These are phyloP conservation scores for Coemansia javaensis DNA, from an alignment of 192 early-diverging fungal genomes.

Conservation along the genomic window DNA sequence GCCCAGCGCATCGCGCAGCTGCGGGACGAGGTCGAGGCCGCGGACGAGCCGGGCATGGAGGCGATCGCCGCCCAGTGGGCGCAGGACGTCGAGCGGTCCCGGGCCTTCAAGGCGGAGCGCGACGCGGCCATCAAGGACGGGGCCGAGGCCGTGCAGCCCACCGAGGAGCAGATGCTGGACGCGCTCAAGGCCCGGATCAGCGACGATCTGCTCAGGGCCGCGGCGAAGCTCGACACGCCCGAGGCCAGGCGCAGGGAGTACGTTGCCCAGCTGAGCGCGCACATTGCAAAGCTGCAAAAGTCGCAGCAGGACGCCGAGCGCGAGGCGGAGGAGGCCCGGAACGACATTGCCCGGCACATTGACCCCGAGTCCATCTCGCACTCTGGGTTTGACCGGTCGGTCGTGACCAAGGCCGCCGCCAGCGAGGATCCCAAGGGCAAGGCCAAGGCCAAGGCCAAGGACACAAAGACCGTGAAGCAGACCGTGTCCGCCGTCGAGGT, in stretches of 20 bases:
- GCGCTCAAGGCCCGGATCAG: constrained; percentile 49
- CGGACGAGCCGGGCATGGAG: constrained; percentile 11
- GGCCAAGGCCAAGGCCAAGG: background rate
- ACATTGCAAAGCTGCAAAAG: constrained; percentile 39
- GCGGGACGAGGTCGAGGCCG: constrained; percentile 12
- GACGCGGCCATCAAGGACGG: constrained; percentile 16
- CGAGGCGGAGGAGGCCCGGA: constrained; percentile 57
- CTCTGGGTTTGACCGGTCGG: constrained; percentile 61
- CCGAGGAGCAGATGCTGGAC: constrained; percentile 51
- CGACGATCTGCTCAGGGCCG: constrained; percentile 24
- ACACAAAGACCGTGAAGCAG: constrained; percentile 35
- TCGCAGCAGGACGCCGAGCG: constrained; percentile 29
- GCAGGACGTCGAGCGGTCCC: constrained; percentile 27
- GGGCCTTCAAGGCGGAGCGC: constrained; percentile 46
- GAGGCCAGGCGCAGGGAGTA: constrained; percentile 38
- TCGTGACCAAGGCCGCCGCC: constrained; percentile 33
- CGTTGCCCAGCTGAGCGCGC: constrained; percentile 30
- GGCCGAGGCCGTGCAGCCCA: constrained; percentile 18
- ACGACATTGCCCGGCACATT: constrained; percentile 63
- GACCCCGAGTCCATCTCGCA: constrained; percentile 66
- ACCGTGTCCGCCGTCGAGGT: constrained; percentile 62
- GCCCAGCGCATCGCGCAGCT: constrained; percentile 20
- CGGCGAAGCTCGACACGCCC: constrained; percentile 14
- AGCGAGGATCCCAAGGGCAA: background rate
- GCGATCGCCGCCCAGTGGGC: constrained; percentile 16